Evolutionary conservation across 331 rosid genomes (phyloP).

Genomic region (Rosa hybrid): DNA sequence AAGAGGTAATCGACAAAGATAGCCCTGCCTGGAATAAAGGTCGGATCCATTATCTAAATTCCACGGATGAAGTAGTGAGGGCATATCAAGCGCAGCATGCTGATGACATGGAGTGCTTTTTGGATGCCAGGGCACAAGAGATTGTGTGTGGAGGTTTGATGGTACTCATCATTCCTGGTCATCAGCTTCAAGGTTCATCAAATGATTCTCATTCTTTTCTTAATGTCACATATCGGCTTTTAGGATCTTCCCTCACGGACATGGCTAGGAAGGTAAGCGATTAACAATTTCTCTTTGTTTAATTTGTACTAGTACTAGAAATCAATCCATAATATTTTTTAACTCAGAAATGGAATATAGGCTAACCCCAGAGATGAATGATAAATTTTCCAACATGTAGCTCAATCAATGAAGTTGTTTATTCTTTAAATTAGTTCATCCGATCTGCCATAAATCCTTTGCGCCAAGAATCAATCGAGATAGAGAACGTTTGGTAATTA

Average conservation of each 20-base stretch:
- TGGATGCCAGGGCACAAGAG: slow-evolving; percentile 16
- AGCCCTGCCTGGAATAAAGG: slow-evolving; percentile 1
- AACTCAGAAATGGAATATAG: too few relatives aligned
- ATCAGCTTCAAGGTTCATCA: not conserved
- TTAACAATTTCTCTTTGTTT: too few relatives aligned
- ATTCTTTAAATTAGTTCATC: too few relatives aligned
- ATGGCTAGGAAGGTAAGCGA: not conserved
- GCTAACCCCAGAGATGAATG: too few relatives aligned
- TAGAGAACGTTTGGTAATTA: too few relatives aligned
- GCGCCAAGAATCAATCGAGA: too few relatives aligned
- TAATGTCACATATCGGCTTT: not conserved
- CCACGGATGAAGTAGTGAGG: not conserved
- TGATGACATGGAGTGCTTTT: slow-evolving; percentile 15
- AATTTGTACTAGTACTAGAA: too few relatives aligned
- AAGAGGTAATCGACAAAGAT: not conserved
- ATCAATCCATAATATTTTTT: too few relatives aligned
- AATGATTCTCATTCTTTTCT: not conserved
- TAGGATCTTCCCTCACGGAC: slow-evolving; percentile 3
- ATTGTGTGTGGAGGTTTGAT: slow-evolving; percentile 13
- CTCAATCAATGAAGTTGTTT: too few relatives aligned
- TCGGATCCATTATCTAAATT: slow-evolving; percentile 5
- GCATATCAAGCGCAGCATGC: slow-evolving; percentile 1
- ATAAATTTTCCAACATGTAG: too few relatives aligned
- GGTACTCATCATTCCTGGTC: not conserved
- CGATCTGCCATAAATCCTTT: too few relatives aligned